phyloP scores from a whole-genome alignment of 2,329 filamentous ascomycete genomes.

The Hymenoscyphus linearis region DNA sequence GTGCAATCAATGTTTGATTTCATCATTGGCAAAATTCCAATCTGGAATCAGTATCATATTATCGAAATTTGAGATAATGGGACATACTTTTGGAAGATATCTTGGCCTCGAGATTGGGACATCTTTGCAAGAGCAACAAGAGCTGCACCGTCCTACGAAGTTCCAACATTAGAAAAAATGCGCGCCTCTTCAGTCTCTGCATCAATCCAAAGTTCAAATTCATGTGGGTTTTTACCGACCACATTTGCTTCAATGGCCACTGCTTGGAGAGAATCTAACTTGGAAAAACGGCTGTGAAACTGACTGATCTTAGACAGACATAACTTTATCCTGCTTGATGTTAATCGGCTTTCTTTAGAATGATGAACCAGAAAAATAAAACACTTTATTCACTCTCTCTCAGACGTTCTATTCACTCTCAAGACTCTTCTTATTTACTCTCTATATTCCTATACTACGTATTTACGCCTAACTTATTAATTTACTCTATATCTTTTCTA shows the following conservation, averaged over 20 bases:
- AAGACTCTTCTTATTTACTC: no score
- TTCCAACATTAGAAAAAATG: background rate
- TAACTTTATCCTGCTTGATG: background rate
- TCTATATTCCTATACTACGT: no score
- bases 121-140: constrained; percentile 5
- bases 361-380: no score
- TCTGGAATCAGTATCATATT: background rate
- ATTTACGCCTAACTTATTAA: no score
- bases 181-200: constrained; percentile 5
- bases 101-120: background rate
- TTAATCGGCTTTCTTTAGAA: no score
- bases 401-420: no score
- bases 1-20: constrained; percentile 4
- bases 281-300: constrained; percentile 5
- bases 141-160: constrained; percentile 8
- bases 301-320: background rate
- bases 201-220: constrained; percentile 10
- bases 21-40: constrained; percentile 5
- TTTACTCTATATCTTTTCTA: no score
- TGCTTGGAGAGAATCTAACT: constrained; percentile 5
- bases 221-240: background rate
- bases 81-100: constrained; percentile 15
- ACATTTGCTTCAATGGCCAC: constrained; percentile 4
- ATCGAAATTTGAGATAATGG: no score
- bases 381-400: no score